These are phyloP conservation scores for Pseudopyricularia cyperi DNA, from an alignment of 2,329 filamentous ascomycete species.

Conservation along the genomic window DNA sequence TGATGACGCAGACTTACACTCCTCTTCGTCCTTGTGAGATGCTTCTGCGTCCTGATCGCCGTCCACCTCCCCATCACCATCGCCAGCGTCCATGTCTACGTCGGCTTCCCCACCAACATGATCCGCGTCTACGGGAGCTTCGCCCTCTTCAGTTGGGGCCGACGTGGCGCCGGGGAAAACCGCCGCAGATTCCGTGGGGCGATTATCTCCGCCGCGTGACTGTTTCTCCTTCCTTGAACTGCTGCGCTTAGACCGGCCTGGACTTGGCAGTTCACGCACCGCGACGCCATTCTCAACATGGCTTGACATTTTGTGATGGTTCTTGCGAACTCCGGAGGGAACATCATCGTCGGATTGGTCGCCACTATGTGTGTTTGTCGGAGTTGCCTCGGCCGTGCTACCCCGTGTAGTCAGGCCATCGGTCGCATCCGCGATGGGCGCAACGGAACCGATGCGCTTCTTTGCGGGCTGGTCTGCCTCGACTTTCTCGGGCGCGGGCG, in stretches of 20 bases:
- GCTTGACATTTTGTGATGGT: not conserved
- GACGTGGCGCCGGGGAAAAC: not conserved
- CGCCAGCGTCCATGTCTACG: slow-evolving; percentile 34
- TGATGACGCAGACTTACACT: slow-evolving; percentile 30
- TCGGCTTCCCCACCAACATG: slow-evolving; percentile 18
- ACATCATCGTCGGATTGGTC: slow-evolving; percentile 18
- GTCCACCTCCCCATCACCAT: slow-evolving; percentile 40
- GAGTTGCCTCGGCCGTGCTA: slow-evolving; percentile 8
- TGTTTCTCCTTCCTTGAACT: slow-evolving; percentile 18
- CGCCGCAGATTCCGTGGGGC: not conserved
- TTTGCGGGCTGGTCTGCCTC: slow-evolving; percentile 34
- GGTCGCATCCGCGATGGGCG: slow-evolving; percentile 21
- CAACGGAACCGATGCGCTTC: slow-evolving; percentile 40
- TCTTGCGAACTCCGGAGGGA: slow-evolving; percentile 7
- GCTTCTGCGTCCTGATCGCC: slow-evolving; percentile 47
- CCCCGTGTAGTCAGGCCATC: slow-evolving; percentile 23
- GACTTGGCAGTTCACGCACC: slow-evolving; percentile 10
- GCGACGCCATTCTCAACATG: slow-evolving; percentile 1
- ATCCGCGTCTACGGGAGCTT: slow-evolving; percentile 9
- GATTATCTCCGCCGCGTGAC: slow-evolving; percentile 5
- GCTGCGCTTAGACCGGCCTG: slow-evolving; percentile 14
- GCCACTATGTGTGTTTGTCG: slow-evolving; percentile 14
- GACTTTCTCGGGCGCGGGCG: slow-evolving; percentile 27
- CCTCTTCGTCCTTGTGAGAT: slow-evolving; percentile 50
- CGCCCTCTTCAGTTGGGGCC: slow-evolving; percentile 8